A percentile compares a stretch with the other conserved stretches of the same genome.
These are phyloP conservation scores for Clonostachys rosea DNA, from an alignment of 2,329 filamentous ascomycete genomes.

Conservation along the genomic window DNA sequence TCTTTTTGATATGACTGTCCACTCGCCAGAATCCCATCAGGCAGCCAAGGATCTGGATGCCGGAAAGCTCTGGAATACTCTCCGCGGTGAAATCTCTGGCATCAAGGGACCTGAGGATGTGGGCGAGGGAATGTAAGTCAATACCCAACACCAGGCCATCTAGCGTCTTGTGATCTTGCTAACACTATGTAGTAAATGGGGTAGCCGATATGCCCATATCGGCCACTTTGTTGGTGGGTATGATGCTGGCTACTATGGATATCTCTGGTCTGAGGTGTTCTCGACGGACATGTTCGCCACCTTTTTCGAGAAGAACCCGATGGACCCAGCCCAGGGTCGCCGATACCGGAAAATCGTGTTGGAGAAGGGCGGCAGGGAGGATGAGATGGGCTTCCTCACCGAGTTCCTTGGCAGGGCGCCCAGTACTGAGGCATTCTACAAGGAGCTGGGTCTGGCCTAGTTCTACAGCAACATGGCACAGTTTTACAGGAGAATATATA, in stretches of 20 bases:
- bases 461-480: not conserved
- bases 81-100: constrained; percentile 67
- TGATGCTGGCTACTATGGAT: constrained; percentile 80
- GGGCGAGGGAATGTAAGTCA: constrained; percentile 48
- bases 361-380: constrained; percentile 71
- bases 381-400: constrained; percentile 76
- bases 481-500: too few relatives aligned
- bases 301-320: constrained; percentile 73
- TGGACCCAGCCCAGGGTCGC: constrained; percentile 69
- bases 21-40: constrained; percentile 64
- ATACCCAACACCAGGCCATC: not conserved
- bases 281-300: constrained; percentile 82
- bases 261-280: constrained; percentile 73
- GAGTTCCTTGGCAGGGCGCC: constrained; percentile 76
- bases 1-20: constrained; percentile 79
- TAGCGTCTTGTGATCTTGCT: not conserved
- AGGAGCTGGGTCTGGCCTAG: constrained; percentile 56
- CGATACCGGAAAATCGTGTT: constrained; percentile 75
- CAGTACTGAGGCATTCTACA: constrained; percentile 74
- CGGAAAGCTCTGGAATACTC: constrained; percentile 64
- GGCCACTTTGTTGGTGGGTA: constrained; percentile 82
- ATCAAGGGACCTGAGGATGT: constrained; percentile 69
- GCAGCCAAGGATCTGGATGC: constrained; percentile 64
- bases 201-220: constrained; percentile 74
- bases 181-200: constrained; percentile 51